Evolutionary conservation across 306 rosid species (phyloP).

Genomic region (Arachis stenosperma): DNA sequence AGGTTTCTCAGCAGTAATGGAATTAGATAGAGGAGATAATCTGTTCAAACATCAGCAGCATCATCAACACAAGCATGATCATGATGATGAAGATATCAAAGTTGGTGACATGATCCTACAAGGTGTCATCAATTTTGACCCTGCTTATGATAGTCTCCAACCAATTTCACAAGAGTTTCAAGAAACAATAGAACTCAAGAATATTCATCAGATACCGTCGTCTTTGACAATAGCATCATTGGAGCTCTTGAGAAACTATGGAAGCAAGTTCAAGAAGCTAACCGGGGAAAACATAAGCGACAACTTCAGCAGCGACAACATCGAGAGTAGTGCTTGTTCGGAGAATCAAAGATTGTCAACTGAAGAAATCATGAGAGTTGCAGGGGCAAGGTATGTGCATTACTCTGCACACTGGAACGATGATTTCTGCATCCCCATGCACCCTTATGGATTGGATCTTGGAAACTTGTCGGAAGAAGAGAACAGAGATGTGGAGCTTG

Average conservation of each 20-base stretch:
- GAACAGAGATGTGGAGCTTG: slow-evolving; percentile 68
- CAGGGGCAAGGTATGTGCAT: slow-evolving; percentile 75
- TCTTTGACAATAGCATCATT: slow-evolving; percentile 45
- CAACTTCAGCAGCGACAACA: not conserved
- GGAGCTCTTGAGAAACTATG: slow-evolving; percentile 57
- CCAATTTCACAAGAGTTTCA: slow-evolving; percentile 29
- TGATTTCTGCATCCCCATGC: slow-evolving; percentile 43
- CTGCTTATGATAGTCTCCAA: slow-evolving; percentile 8
- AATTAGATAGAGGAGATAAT: slow-evolving; percentile 16
- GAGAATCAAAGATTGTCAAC: slow-evolving; percentile 54
- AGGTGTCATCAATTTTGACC: slow-evolving; percentile 37
- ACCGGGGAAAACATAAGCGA: slow-evolving; percentile 30
- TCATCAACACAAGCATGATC: not conserved
- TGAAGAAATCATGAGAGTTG: slow-evolving; percentile 67
- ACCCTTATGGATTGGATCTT: slow-evolving; percentile 61
- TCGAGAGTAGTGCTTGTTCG: not conserved
- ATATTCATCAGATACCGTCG: slow-evolving; percentile 24
- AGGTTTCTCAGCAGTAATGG: slow-evolving; percentile 37
- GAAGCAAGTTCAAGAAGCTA: slow-evolving; percentile 52
- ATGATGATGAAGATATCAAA: slow-evolving; percentile 10
- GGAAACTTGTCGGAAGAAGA: slow-evolving; percentile 56
- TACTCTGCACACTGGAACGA: slow-evolving; percentile 53
- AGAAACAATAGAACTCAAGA: not conserved
- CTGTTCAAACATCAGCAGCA: slow-evolving; percentile 40
- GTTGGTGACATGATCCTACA: slow-evolving; percentile 39